Conservation (phyloP, 1,139 yeast species). For the Suhomyces taliae region DNA sequence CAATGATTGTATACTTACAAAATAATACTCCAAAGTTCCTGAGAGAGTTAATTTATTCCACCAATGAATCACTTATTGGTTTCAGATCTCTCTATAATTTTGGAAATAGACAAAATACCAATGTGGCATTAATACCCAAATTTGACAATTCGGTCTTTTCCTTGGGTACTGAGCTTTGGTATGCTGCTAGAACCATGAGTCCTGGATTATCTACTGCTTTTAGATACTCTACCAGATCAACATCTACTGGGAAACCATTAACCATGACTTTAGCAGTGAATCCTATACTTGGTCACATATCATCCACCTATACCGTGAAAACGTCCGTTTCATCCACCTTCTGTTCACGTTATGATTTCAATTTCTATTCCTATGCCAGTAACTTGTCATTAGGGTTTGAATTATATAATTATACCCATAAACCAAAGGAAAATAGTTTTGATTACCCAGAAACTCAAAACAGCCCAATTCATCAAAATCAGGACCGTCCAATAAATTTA, state of each 20-base stretch:
- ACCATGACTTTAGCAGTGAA: constrained; percentile 85
- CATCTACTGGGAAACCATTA: constrained; percentile 84
- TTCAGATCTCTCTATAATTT: constrained; percentile 76
- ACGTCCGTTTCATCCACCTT: constrained; percentile 77
- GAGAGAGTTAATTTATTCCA: constrained; percentile 80
- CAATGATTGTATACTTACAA: constrained; percentile 72
- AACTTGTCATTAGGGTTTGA: constrained; percentile 87
- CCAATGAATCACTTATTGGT: constrained; percentile 87
- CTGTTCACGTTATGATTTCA: constrained; percentile 85
- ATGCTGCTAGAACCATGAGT: constrained; percentile 79
- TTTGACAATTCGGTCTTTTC: constrained; percentile 56
- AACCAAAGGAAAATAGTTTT: constrained; percentile 1
- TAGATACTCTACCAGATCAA: constrained; percentile 82
- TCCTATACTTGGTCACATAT: constrained; percentile 87
- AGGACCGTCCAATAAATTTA: not conserved
- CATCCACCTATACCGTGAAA: constrained; percentile 85
- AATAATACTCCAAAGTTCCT: constrained; percentile 63
- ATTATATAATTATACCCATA: constrained; percentile 54
- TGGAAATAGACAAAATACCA: constrained; percentile 39
- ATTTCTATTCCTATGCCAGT: constrained; percentile 86
- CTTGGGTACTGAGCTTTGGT: constrained; percentile 87
- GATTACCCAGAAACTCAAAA: not conserved
- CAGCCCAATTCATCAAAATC: not conserved
- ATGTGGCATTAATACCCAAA: constrained; percentile 31
- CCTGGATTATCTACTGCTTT: constrained; percentile 84